A percentile compares a stretch with the other conserved stretches of the same genome.
phyloP scores from a whole-genome alignment of 2,329 filamentous ascomycete genomes.

The Lachnellula suecica region DNA sequence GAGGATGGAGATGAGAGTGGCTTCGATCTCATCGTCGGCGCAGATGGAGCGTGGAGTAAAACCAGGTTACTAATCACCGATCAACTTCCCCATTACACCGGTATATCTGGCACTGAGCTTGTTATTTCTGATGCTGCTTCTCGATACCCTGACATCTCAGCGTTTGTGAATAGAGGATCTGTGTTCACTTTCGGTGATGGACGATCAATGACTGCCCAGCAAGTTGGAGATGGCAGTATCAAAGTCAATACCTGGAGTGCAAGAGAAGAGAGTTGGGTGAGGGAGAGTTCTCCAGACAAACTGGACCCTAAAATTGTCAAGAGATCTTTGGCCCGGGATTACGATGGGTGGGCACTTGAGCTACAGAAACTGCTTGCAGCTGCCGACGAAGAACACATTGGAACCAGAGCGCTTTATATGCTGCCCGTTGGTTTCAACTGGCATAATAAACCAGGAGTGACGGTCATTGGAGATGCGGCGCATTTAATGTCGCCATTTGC shows the following conservation, averaged over 20 bases:
- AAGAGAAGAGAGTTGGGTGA: not conserved
- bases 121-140: conserved; percentile 24
- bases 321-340: conserved; percentile 24
- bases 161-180: conserved; percentile 28
- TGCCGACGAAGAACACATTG: conserved; percentile 23
- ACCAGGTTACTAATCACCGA: conserved; percentile 32
- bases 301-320: conserved; percentile 4
- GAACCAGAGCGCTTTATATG: conserved; percentile 24
- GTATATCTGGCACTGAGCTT: conserved; percentile 35
- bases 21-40: conserved; percentile 40
- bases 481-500: conserved; percentile 53
- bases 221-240: conserved; percentile 15
- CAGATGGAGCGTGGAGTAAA: conserved; percentile 39
- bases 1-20: conserved; percentile 4
- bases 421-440: conserved; percentile 39
- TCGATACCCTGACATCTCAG: conserved; percentile 25
- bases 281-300: too few relatives aligned
- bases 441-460: conserved; percentile 57
- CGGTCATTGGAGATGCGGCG: conserved; percentile 56
- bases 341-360: conserved; percentile 27
- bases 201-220: conserved; percentile 30
- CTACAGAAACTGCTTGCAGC: conserved; percentile 27
- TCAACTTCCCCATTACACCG: conserved; percentile 37
- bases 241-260: conserved; percentile 3
- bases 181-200: conserved; percentile 27